Evolutionary conservation across 1,284 basidiomycete species (phyloP).

Genomic region (Ustilago hordei): DNA sequence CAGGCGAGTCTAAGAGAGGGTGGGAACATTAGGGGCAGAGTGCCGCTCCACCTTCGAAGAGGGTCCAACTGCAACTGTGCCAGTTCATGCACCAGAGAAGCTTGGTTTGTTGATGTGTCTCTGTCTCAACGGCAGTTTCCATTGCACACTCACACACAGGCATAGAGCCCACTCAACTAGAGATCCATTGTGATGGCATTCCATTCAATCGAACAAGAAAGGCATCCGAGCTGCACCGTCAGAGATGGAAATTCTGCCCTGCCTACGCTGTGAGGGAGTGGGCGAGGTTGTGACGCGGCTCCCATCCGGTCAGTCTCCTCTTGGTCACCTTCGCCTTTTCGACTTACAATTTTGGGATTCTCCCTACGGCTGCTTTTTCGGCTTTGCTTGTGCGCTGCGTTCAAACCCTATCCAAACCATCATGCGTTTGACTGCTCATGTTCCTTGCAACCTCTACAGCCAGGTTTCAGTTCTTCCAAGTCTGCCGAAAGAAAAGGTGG

Average conservation of each 20-base stretch:
- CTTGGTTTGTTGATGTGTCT: background rate
- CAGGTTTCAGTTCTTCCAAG: constrained; percentile 39
- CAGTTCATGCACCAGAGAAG: background rate
- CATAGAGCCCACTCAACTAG: background rate
- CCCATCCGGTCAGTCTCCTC: background rate
- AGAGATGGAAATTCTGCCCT: background rate
- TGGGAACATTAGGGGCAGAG: background rate
- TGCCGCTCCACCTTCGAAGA: background rate
- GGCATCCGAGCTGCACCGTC: background rate
- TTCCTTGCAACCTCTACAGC: background rate
- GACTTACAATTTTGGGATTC: background rate
- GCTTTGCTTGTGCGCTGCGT: background rate
- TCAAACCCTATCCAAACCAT: background rate
- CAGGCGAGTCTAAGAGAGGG: background rate
- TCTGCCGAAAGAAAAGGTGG: constrained; percentile 27
- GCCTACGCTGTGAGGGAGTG: background rate
- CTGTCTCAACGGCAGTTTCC: background rate
- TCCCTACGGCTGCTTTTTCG: constrained; percentile 5
- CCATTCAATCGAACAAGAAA: background rate
- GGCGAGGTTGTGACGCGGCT: background rate
- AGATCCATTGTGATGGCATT: constrained; percentile 1
- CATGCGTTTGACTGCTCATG: background rate
- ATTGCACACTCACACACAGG: background rate
- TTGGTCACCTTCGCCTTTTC: background rate
- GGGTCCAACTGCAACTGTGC: background rate